phyloP scores from a whole-genome alignment of 2,329 filamentous ascomycete species.

The Microcera coccophila region DNA sequence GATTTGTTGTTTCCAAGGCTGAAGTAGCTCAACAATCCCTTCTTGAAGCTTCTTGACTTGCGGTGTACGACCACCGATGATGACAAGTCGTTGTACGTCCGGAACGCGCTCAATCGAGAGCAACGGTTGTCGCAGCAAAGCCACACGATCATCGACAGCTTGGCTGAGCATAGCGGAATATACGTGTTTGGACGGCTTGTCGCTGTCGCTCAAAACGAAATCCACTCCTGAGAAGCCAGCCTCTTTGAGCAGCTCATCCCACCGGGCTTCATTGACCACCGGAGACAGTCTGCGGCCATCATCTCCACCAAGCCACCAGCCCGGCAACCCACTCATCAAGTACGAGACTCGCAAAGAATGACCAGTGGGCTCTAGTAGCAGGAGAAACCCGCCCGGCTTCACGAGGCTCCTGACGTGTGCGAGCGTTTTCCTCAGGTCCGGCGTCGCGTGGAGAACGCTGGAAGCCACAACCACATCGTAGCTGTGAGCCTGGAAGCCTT shows the following conservation, averaged over 20 bases:
- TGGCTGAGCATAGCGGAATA: constrained; percentile 1
- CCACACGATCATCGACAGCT: constrained; percentile 1
- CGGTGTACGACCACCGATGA: neutral
- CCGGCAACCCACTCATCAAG: constrained; percentile 28
- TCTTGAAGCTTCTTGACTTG: too few species aligned
- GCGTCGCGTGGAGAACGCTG: constrained; percentile 29
- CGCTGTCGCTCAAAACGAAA: neutral
- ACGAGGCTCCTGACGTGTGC: constrained; percentile 17
- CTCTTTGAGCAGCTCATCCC: constrained; percentile 5
- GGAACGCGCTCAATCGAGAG: neutral
- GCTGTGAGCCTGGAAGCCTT: constrained; percentile 12
- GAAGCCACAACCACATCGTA: constrained; percentile 28
- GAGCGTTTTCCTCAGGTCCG: constrained; percentile 22
- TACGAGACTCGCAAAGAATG: constrained; percentile 6
- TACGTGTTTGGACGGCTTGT: neutral
- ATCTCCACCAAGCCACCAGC: constrained; percentile 34
- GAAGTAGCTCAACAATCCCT: too few species aligned
- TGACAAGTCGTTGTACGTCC: neutral
- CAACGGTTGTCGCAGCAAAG: neutral
- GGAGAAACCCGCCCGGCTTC: constrained; percentile 27
- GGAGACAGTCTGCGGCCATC: neutral
- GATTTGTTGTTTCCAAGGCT: too few species aligned
- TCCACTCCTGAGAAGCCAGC: constrained; percentile 11
- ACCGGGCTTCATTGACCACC: constrained; percentile 1
- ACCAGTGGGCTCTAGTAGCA: constrained; percentile 19